Conservation (phyloP, 2,329 filamentous ascomycete genomes). For the Penicillium corylophilum region DNA sequence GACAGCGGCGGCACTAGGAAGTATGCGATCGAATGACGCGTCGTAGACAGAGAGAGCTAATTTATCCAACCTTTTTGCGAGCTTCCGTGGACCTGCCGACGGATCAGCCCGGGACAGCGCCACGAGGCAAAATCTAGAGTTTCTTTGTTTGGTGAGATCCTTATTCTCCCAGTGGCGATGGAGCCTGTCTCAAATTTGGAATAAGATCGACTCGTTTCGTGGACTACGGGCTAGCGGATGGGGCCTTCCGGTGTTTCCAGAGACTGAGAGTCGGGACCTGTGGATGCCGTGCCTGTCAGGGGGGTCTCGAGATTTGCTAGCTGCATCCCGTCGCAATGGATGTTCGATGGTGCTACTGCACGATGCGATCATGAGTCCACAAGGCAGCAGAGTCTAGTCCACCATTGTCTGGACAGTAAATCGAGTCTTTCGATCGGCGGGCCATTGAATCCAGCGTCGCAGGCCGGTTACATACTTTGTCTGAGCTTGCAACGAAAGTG, state of each 20-base stretch:
- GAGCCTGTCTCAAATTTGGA: background rate
- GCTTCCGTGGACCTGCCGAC: background rate
- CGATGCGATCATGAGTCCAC: slow-evolving; percentile 4
- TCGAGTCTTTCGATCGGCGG: background rate
- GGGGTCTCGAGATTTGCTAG: slow-evolving; percentile 3
- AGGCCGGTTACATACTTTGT: background rate
- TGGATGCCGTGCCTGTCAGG: slow-evolving; percentile 6
- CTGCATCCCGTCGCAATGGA: slow-evolving; percentile 1
- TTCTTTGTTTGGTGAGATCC: slow-evolving; percentile 8
- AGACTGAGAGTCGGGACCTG: slow-evolving; percentile 15
- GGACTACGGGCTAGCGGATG: slow-evolving; percentile 5
- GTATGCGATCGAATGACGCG: slow-evolving; percentile 1
- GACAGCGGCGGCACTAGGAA: slow-evolving; percentile 13
- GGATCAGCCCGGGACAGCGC: slow-evolving; percentile 7
- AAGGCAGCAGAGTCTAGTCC: background rate
- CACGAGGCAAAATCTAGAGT: background rate
- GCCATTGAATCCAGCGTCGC: background rate
- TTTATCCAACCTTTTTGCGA: slow-evolving; percentile 3
- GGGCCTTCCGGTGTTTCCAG: slow-evolving; percentile 8
- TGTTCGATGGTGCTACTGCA: background rate
- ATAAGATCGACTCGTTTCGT: background rate
- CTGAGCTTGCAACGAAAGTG: background rate
- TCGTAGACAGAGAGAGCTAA: background rate
- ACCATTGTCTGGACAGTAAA: background rate
- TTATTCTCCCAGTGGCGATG: background rate